A percentile compares a stretch with the other conserved stretches of the same genome.
phyloP scores from a whole-genome alignment of 768 basidiomycete species.

The Termitomyces sp. region DNA sequence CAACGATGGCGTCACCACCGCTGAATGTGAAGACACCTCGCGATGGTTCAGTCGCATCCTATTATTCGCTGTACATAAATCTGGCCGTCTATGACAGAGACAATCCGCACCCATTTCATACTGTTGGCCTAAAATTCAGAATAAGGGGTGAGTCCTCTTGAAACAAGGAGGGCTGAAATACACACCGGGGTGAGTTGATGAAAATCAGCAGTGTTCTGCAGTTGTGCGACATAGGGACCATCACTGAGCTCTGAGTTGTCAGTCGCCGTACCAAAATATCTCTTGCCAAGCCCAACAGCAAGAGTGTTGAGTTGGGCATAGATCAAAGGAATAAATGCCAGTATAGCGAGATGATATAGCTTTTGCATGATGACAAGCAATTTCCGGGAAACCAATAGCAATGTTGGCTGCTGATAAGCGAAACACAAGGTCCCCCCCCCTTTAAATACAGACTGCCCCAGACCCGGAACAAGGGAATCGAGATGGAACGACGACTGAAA shows the following conservation, averaged over 20 bases:
- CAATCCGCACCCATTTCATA: constrained; percentile 49
- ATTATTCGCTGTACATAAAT: constrained; percentile 10
- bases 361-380: background rate
- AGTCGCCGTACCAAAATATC: constrained; percentile 46
- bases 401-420: background rate
- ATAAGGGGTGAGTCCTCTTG: background rate
- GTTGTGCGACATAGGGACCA: constrained; percentile 30
- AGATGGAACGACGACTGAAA: background rate
- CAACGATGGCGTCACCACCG: constrained; percentile 37
- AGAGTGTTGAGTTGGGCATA: constrained; percentile 9
- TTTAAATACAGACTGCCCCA: background rate
- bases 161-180: background rate
- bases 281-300: constrained; percentile 41
- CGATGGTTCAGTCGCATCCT: constrained; percentile 49
- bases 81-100: background rate
- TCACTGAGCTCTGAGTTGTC: constrained; percentile 43
- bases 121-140: constrained; percentile 31
- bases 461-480: background rate
- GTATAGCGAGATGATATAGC: background rate
- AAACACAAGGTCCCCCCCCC: too few relatives aligned
- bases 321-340: background rate
- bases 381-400: background rate
- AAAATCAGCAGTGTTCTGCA: constrained; percentile 35
- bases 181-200: constrained; percentile 42
- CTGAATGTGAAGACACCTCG: constrained; percentile 43